Percentiles rank a stretch among this genome's conserved stretches.
Conservation (phyloP, 208 protist genomes). For the Crithidia bombi region DNA sequence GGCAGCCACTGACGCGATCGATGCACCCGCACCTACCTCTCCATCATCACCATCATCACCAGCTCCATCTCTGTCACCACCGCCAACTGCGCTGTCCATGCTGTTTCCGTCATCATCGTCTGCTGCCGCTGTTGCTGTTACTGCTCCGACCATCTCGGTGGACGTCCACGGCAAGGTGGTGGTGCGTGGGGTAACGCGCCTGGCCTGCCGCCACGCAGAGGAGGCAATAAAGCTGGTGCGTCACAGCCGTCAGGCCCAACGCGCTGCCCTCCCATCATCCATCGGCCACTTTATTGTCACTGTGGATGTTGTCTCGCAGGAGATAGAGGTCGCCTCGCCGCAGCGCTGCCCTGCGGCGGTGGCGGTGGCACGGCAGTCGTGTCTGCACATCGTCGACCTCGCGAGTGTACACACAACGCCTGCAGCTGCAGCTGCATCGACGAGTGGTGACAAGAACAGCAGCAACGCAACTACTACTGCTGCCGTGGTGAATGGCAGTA, state of each 20-base stretch:
- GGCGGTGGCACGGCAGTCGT: slow-evolving; percentile 18
- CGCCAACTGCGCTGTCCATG: slow-evolving; percentile 20
- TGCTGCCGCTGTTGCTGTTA: not conserved
- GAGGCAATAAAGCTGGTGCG: slow-evolving; percentile 4
- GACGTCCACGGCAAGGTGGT: slow-evolving; percentile 25
- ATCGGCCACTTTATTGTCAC: slow-evolving; percentile 82
- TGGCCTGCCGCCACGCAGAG: slow-evolving; percentile 5
- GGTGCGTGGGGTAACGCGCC: slow-evolving; percentile 12
- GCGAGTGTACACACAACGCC: slow-evolving; percentile 65
- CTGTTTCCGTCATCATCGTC: not conserved
- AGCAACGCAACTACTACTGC: not conserved
- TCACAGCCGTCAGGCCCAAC: slow-evolving; percentile 9
- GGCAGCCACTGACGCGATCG: not conserved
- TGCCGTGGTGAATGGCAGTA: not conserved
- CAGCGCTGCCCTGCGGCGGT: no score
- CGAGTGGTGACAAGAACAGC: not conserved
- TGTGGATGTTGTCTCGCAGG: slow-evolving; percentile 53
- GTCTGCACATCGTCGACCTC: slow-evolving; percentile 93
- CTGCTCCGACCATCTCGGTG: slow-evolving; percentile 18
- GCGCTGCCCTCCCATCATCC: not conserved
- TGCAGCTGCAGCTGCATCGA: not conserved
- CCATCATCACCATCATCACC: not conserved
- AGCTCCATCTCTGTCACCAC: not conserved
- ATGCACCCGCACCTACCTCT: no score
- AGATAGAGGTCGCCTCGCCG: slow-evolving; percentile 9